These are phyloP conservation scores for Myxozyma mucilagina DNA, from an alignment of 805 yeast genomes.

Conservation along the genomic window DNA sequence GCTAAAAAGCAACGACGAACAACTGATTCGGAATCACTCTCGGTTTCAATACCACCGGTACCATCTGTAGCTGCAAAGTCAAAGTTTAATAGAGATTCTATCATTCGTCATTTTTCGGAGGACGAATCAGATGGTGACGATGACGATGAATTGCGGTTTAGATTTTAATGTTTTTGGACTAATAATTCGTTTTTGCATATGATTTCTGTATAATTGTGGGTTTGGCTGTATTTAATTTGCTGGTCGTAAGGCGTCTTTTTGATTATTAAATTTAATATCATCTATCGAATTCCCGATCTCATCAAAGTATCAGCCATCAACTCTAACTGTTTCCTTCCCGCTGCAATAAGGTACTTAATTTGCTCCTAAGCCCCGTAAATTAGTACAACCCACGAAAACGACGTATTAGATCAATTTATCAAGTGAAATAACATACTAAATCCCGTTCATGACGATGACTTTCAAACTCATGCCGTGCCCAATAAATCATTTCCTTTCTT, in stretches of 20 bases:
- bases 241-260: background rate
- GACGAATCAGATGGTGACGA: slow-evolving; percentile 7
- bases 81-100: background rate
- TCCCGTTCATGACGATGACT: slow-evolving; percentile 18
- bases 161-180: background rate
- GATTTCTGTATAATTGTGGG: background rate
- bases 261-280: background rate
- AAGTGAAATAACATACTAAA: slow-evolving; percentile 11
- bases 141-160: slow-evolving; percentile 17
- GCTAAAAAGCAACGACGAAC: background rate
- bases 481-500: slow-evolving; percentile 5
- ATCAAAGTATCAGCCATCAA: slow-evolving; percentile 13
- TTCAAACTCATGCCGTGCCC: slow-evolving; percentile 21
- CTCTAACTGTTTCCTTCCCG: slow-evolving; percentile 18
- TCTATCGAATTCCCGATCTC: slow-evolving; percentile 13
- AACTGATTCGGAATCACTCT: background rate
- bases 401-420: background rate
- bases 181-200: background rate
- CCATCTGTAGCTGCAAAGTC: background rate
- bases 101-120: background rate
- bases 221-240: background rate
- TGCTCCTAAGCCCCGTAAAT: background rate
- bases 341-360: slow-evolving; percentile 16
- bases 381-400: background rate
- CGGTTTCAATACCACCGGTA: background rate